Base-by-base conservation (phyloP, 805 yeast genomes). In the Saccharomycopsis guyanensis region DNA sequence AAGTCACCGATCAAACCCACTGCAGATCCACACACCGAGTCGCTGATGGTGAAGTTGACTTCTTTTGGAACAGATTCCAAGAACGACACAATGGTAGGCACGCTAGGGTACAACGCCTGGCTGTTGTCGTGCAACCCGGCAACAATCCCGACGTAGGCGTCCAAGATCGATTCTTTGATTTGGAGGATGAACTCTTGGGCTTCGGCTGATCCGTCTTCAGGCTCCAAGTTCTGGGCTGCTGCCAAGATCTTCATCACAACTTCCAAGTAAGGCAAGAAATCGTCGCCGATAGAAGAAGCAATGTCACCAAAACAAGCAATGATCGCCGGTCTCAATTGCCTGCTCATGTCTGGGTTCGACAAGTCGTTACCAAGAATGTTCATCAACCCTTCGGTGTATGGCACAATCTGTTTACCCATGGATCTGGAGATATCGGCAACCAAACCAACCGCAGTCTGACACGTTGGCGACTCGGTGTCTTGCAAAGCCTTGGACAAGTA, bases 361-460 rank as follows among this genome's bases (percentile, higher is more conserved):
- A 93, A 71, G 58, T 79, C 78, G 41, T 74, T 72, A 45, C 95
- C 91, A 59, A 93, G 73, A 40, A 83, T 82, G 43, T 76, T 76
- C 95, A 93, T 88, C 59, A 91, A 75, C 3, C 82, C 83, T 50
- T 79, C 80, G 53, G 85, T 78, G 62, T 86, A 91, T 45, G 83
- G 86, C 49, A 75, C 73, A 55, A 89, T 78, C 23, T 71, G 72
- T 20, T 71, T 73, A 27, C 94, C 95, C 44, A 93, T 72, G 0
- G 97, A 86, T 59, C 88, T 95, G 7, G 94, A 77, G 55, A 91
- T 81, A 66, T 93, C 98, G 16, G 96, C 96, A 49, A 93, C 88
- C 42, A 93, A 74, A 3, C 98, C 97, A 47, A 93, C 88, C 2
- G 97, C 95, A 3, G 96, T 86, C 53, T 76, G 76, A 58, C 96